phyloP scores from a whole-genome alignment of 2,329 filamentous ascomycete genomes.

The Trichoderma oligosporum region DNA sequence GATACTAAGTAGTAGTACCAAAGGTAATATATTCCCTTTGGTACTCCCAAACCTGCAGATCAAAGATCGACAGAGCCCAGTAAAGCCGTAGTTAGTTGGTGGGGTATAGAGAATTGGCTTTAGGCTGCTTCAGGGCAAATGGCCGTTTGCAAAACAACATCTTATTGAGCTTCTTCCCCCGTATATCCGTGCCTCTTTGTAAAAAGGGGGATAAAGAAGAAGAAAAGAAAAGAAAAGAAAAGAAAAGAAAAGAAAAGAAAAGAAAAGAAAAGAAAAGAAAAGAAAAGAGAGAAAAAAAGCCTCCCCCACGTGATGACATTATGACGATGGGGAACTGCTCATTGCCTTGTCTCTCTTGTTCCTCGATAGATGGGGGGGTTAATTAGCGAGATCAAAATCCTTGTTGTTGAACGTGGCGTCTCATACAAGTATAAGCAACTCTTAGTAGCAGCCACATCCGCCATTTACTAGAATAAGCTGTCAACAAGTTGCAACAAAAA shows the following conservation, averaged over 20 bases:
- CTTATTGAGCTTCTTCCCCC: no score
- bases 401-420: no score
- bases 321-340: no score
- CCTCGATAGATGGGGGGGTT: no score
- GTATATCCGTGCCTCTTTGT: neutral
- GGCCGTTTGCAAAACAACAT: constrained; percentile 1
- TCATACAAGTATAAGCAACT: neutral
- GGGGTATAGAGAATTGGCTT: neutral
- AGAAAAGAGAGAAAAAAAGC: no score
- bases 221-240: neutral
- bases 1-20: neutral
- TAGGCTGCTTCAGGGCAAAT: constrained; percentile 12
- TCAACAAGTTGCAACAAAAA: no score
- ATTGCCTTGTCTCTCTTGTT: no score
- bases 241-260: neutral
- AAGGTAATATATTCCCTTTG: neutral
- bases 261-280: no score
- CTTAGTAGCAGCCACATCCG: constrained; percentile 7
- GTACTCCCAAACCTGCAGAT: neutral
- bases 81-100: neutral
- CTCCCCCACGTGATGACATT: no score
- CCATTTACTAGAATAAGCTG: no score
- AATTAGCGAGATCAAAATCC: no score
- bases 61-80: constrained; percentile 10
- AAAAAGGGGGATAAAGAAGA: neutral